These are phyloP conservation scores for Pleurostoma richardsiae DNA, from an alignment of 2,329 filamentous ascomycete species.

Conservation along the genomic window DNA sequence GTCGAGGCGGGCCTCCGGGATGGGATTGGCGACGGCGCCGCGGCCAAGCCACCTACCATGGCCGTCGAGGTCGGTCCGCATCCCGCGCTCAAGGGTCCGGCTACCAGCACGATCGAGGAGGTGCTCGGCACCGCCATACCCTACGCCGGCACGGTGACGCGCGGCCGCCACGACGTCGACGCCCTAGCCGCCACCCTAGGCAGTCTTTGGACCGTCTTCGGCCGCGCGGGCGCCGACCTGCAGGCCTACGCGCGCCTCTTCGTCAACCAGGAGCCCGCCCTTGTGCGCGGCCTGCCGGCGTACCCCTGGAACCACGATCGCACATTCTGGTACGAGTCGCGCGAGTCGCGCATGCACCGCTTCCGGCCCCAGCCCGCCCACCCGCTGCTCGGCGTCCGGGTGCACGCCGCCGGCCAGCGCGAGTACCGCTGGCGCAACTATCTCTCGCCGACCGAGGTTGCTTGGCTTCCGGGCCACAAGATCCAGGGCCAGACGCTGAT, in stretches of 20 bases:
- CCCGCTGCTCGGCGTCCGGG: neutral
- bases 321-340: neutral
- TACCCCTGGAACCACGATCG: neutral
- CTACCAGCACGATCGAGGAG: constrained; percentile 21
- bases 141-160: neutral
- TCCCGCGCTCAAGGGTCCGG: constrained; percentile 25
- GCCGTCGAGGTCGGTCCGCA: constrained; percentile 29
- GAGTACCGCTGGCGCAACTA: neutral
- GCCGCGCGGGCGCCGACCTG: neutral
- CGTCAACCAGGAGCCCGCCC: too few relatives aligned
- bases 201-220: neutral
- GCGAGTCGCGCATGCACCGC: neutral
- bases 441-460: neutral
- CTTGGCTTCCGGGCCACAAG: neutral
- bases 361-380: neutral
- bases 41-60: constrained; percentile 14
- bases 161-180: neutral
- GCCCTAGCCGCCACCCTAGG: neutral
- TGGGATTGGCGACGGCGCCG: neutral
- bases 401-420: neutral
- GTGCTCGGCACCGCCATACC: neutral
- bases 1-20: constrained; percentile 13
- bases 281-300: neutral
- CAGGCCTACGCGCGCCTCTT: too few relatives aligned
- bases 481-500: constrained; percentile 1